A percentile compares a stretch with the other conserved stretches of the same genome.
Conservation (phyloP, 768 basidiomycete species). For the Rhodosporidiobolus odoratus region DNA sequence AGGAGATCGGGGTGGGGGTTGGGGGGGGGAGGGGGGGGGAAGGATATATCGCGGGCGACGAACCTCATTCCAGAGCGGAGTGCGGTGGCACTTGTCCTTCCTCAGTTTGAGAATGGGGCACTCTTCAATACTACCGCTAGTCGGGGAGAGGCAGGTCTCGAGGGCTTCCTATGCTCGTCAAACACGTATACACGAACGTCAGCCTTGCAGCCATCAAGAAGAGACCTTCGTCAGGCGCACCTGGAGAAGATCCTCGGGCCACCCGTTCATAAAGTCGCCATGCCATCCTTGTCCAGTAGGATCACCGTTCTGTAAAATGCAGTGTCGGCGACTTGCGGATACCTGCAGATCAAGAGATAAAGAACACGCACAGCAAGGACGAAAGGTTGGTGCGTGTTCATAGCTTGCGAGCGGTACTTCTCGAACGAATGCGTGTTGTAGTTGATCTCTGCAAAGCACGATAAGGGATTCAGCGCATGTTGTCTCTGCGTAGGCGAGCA, state of each 20-base stretch:
- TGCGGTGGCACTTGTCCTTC: not conserved
- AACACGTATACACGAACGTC: no score
- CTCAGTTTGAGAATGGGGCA: slow-evolving; percentile 10
- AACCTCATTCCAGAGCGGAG: not conserved
- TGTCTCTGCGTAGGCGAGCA: not conserved
- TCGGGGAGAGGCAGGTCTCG: slow-evolving; percentile 42
- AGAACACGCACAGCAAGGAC: slow-evolving; percentile 50
- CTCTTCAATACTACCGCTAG: slow-evolving; percentile 5
- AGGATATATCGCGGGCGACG: not conserved
- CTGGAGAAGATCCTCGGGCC: slow-evolving; percentile 57
- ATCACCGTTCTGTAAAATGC: slow-evolving; percentile 52
- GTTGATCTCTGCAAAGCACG: slow-evolving; percentile 47
- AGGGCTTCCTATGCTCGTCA: no score
- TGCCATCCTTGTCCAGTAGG: slow-evolving; percentile 59
- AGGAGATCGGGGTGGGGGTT: not conserved
- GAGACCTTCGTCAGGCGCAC: no score
- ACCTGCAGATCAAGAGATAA: not conserved
- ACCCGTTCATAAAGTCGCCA: slow-evolving; percentile 59
- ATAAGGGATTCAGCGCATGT: not conserved
- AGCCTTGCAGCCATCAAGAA: no score
- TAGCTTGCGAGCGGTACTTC: slow-evolving; percentile 43
- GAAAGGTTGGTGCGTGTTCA: slow-evolving; percentile 54
- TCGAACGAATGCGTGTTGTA: slow-evolving; percentile 51
- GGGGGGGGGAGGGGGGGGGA: not conserved
- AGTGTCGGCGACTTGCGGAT: not conserved